These are phyloP conservation scores for Dactylellina drechsleri DNA, from an alignment of 2,329 filamentous ascomycete genomes.

Conservation along the genomic window DNA sequence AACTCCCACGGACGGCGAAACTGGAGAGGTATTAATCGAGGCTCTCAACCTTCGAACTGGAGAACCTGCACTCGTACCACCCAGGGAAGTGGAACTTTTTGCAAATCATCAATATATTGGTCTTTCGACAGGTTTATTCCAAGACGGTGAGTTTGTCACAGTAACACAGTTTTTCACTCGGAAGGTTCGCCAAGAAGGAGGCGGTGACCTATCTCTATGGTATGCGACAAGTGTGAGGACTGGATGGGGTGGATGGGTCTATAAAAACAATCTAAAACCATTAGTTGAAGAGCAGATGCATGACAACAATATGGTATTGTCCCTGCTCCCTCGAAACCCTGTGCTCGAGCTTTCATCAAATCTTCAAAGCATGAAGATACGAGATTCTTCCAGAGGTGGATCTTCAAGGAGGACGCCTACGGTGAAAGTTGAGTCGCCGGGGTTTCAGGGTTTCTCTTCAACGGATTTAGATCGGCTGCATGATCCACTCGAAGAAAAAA, in stretches of 20 bases:
- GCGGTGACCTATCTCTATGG: not conserved
- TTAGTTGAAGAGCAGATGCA: slow-evolving; percentile 14
- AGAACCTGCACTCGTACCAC: slow-evolving; percentile 7
- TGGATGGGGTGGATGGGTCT: slow-evolving; percentile 15
- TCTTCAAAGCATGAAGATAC: not conserved
- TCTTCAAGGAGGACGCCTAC: too few relatives aligned
- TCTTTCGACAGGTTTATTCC: not conserved
- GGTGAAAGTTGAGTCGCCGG: too few relatives aligned
- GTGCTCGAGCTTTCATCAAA: not conserved
- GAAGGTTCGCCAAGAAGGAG: not conserved
- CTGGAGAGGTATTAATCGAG: slow-evolving; percentile 8
- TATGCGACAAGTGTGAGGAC: not conserved
- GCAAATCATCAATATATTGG: slow-evolving; percentile 30
- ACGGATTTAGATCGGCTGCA: too few relatives aligned
- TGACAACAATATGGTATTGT: not conserved
- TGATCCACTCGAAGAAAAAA: not conserved
- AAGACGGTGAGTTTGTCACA: not conserved
- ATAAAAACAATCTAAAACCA: slow-evolving; percentile 15
- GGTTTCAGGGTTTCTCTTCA: too few relatives aligned
- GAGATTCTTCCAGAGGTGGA: too few relatives aligned
- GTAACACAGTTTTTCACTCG: not conserved
- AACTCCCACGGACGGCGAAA: not conserved
- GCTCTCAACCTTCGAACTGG: slow-evolving; percentile 46
- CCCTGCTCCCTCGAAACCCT: not conserved
- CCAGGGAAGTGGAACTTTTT: slow-evolving; percentile 22